phyloP scores from a whole-genome alignment of 2,329 filamentous ascomycete genomes.

The Rugonectria rugulosa region DNA sequence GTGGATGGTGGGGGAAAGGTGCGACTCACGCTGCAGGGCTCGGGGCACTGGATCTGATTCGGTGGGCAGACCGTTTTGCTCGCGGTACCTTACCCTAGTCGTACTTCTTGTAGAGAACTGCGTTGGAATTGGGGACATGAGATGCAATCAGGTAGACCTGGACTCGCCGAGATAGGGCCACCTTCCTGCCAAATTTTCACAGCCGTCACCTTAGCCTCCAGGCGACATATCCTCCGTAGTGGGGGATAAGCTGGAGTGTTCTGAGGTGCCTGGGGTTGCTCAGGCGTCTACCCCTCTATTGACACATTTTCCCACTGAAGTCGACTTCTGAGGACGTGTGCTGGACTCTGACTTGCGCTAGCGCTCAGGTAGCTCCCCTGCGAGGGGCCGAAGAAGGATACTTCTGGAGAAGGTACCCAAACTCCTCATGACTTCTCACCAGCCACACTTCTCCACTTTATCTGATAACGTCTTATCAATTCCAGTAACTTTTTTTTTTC shows the following conservation, averaged over 20 bases:
- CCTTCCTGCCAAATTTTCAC: constrained; percentile 4
- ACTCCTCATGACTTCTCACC: background rate
- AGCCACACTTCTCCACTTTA: constrained; percentile 11
- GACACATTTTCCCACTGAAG: background rate
- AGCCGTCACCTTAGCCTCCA: no score
- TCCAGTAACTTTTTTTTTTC: constrained; percentile 34
- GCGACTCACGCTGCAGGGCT: constrained; percentile 27
- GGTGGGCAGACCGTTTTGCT: constrained; percentile 16
- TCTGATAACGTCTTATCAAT: constrained; percentile 36
- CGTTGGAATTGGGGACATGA: constrained; percentile 9
- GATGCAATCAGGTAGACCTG: background rate
- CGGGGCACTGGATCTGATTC: constrained; percentile 39
- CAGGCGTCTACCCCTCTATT: constrained; percentile 15
- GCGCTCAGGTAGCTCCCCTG: background rate
- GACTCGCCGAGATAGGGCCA: constrained; percentile 12
- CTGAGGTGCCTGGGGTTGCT: constrained; percentile 1
- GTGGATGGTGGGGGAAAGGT: constrained; percentile 36
- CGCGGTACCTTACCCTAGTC: constrained; percentile 32
- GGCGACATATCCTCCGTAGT: no score
- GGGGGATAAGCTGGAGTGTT: background rate
- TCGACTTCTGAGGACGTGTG: background rate
- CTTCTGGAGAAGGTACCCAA: background rate
- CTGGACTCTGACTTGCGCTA: background rate
- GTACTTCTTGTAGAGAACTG: background rate
- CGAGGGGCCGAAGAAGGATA: background rate